Evolutionary conservation across 495 filamentous ascomycete genomes (phyloP).

Genomic region (Annulohypoxylon nitens): DNA sequence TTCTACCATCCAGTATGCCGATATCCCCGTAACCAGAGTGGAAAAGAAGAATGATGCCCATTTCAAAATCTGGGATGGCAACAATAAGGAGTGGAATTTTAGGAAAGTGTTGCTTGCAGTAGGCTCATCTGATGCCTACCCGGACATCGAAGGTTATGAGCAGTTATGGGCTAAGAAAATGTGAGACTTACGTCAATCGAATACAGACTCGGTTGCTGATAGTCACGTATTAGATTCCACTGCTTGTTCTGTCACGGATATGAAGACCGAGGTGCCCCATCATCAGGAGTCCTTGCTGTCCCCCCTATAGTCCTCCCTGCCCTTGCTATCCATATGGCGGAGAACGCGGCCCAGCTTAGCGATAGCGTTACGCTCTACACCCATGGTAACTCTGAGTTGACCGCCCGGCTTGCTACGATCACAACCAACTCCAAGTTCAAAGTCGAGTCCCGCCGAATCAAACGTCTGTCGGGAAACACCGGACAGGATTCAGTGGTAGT

Average conservation of each 20-base stretch:
- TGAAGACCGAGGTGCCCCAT: conserved; percentile 33
- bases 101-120: conserved; percentile 60
- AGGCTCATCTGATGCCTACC: conserved; percentile 52
- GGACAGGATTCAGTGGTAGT: conserved; percentile 12
- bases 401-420: conserved; percentile 17
- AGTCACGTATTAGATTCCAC: conserved; percentile 37
- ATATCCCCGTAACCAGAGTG: conserved; percentile 48
- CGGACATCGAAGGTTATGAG: conserved; percentile 50
- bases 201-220: neutral
- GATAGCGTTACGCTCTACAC: conserved; percentile 40
- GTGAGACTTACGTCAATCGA: conserved; percentile 35
- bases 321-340: conserved; percentile 27
- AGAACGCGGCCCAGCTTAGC: conserved; percentile 30
- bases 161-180: conserved; percentile 48
- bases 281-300: conserved; percentile 35
- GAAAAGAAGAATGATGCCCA: conserved; percentile 41
- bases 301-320: neutral
- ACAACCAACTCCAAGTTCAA: conserved; percentile 16
- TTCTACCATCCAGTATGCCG: conserved; percentile 53
- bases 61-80: conserved; percentile 50
- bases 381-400: conserved; percentile 35
- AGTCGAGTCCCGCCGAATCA: conserved; percentile 34
- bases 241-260: conserved; percentile 50
- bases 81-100: conserved; percentile 51
- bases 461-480: conserved; percentile 11